Conservation (phyloP, 1,284 basidiomycete species). For the Exobasidium cylindrosporum region DNA sequence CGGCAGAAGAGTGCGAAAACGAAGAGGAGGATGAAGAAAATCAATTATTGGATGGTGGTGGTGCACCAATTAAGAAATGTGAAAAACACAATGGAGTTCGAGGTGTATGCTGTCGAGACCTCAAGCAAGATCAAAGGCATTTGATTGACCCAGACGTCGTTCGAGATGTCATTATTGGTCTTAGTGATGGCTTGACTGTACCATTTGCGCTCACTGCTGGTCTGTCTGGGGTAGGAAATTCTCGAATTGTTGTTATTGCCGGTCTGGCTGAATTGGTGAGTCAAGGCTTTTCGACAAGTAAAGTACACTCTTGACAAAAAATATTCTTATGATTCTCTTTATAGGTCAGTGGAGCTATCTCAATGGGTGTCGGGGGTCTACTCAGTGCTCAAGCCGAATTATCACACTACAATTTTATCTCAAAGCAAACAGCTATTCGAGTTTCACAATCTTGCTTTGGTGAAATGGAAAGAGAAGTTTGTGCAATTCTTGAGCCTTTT, state of each 20-base stretch:
- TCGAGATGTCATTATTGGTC: conserved; percentile 79
- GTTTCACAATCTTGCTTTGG: conserved; percentile 82
- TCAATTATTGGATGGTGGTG: not conserved
- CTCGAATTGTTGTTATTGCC: conserved; percentile 81
- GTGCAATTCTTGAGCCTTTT: conserved; percentile 78
- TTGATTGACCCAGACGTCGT: conserved; percentile 75
- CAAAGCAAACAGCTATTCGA: conserved; percentile 62
- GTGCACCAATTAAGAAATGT: conserved; percentile 1
- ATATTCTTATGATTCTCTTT: not conserved
- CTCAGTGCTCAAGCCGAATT: conserved; percentile 93
- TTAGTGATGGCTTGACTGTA: conserved; percentile 92
- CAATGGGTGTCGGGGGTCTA: conserved; percentile 91
- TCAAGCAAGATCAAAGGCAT: conserved; percentile 68
- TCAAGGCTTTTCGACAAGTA: too few relatives aligned
- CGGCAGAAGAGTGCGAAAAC: not conserved
- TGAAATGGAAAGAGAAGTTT: conserved; percentile 93
- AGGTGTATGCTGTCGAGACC: conserved; percentile 71
- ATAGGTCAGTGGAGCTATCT: conserved; percentile 59
- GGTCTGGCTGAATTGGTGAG: conserved; percentile 71
- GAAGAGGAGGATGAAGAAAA: not conserved
- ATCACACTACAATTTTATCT: conserved; percentile 63
- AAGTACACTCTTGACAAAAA: too few relatives aligned
- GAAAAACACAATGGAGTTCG: conserved; percentile 22
- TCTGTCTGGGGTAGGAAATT: conserved; percentile 83
- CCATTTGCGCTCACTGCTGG: conserved; percentile 63